Percentiles rank a stretch among this genome's conserved stretches.
Evolutionary conservation across 73 alveolate genomes (phyloP).

Genomic region (Loxodes magnus): DNA sequence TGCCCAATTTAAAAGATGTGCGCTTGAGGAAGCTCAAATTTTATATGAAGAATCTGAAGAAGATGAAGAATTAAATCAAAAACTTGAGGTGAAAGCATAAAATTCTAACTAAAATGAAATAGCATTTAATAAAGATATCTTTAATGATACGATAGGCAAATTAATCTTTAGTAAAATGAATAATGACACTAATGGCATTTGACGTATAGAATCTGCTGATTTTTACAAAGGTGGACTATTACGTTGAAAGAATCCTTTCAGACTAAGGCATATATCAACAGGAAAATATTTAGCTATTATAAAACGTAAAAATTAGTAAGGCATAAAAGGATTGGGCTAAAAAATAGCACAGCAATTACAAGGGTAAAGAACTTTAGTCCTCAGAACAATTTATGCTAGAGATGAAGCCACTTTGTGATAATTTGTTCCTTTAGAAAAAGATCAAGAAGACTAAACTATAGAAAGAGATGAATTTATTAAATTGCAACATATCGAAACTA

Average conservation of each 20-base stretch:
- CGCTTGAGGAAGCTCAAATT: too few relatives aligned
- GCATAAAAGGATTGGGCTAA: too few relatives aligned
- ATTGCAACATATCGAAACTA: not conserved
- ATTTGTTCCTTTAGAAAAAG: not conserved
- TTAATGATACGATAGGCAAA: not conserved
- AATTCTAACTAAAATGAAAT: too few relatives aligned
- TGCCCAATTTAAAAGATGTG: too few relatives aligned
- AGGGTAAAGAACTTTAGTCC: too few relatives aligned
- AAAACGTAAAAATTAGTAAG: too few relatives aligned
- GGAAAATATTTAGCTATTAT: conserved; percentile 1
- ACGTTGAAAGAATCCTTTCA: not conserved
- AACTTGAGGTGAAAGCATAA: too few relatives aligned
- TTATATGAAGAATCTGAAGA: not conserved
- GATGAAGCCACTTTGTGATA: too few relatives aligned
- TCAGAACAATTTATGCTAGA: too few relatives aligned
- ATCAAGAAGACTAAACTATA: not conserved
- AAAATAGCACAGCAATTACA: too few relatives aligned
- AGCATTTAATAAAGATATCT: too few relatives aligned
- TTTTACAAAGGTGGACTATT: not conserved
- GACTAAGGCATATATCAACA: not conserved
- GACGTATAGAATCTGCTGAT: conserved; percentile 3
- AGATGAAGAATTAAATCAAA: not conserved
- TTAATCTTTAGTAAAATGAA: not conserved
- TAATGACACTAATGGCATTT: conserved; percentile 14
- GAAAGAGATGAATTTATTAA: not conserved